Evolutionary conservation across 768 basidiomycete genomes (phyloP).

Genomic region (Russula sp.): DNA sequence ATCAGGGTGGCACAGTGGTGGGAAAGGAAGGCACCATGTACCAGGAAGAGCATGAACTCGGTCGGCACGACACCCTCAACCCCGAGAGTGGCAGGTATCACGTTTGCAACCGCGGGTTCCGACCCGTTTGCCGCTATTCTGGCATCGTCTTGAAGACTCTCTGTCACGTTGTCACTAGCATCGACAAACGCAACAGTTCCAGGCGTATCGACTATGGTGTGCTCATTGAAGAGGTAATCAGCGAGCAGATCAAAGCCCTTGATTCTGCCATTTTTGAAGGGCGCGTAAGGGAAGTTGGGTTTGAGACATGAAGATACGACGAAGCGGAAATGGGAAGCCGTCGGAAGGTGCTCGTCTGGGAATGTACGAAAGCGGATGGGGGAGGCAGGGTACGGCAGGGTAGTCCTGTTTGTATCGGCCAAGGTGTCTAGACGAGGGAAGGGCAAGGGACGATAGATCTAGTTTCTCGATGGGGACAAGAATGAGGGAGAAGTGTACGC

Average conservation of each 20-base stretch:
- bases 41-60: constrained; percentile 60
- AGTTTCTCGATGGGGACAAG: constrained; percentile 1
- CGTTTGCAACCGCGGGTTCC: constrained; percentile 15
- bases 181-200: not conserved
- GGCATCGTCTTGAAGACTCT: not conserved
- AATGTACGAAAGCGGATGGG: constrained; percentile 66
- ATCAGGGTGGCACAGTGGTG: not conserved
- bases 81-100: not conserved
- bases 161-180: constrained; percentile 11
- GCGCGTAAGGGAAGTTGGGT: constrained; percentile 70
- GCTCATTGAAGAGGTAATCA: constrained; percentile 41
- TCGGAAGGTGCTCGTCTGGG: constrained; percentile 57
- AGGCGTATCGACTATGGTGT: constrained; percentile 10
- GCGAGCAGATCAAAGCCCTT: constrained; percentile 61
- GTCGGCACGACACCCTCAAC: constrained; percentile 29
- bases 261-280: constrained; percentile 46
- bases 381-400: constrained; percentile 43
- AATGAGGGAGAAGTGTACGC: constrained; percentile 25
- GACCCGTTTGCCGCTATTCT: not conserved
- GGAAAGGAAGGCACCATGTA: not conserved
- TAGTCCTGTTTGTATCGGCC: constrained; percentile 36
- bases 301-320: constrained; percentile 59
- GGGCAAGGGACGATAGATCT: not conserved
- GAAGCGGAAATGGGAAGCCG: constrained; percentile 59
- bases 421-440: constrained; percentile 36